phyloP scores from a whole-genome alignment of 306 rosid genomes.

The Ziziphus jujuba region DNA sequence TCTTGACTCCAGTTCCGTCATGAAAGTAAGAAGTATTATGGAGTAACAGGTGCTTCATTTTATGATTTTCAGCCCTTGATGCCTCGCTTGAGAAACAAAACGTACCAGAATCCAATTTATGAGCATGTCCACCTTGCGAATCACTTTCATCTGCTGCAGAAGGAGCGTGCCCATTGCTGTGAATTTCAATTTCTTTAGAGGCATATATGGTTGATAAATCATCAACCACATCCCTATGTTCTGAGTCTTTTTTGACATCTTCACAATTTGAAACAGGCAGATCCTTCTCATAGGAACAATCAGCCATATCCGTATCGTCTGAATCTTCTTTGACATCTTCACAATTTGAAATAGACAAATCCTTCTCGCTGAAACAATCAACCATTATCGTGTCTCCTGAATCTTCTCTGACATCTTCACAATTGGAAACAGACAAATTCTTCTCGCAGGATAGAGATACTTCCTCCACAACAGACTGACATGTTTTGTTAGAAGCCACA shows the following conservation, averaged over 20 bases:
- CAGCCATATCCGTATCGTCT: slow-evolving; percentile 14
- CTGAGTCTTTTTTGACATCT: slow-evolving; percentile 29
- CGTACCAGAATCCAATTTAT: slow-evolving; percentile 17
- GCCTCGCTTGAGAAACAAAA: slow-evolving; percentile 26
- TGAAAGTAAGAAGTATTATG: slow-evolving; percentile 25
- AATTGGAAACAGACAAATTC: slow-evolving; percentile 12
- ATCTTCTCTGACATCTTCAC: slow-evolving; percentile 21
- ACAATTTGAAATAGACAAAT: slow-evolving; percentile 9
- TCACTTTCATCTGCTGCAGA: slow-evolving; percentile 26
- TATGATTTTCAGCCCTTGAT: slow-evolving; percentile 29
- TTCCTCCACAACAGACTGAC: background rate
- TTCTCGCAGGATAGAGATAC: background rate
- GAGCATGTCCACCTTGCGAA: slow-evolving; percentile 33
- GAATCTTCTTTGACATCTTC: slow-evolving; percentile 27
- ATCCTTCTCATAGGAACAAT: background rate
- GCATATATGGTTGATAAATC: slow-evolving; percentile 24
- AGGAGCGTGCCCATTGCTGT: slow-evolving; percentile 41
- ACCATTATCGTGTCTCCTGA: slow-evolving; percentile 23
- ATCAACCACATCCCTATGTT: slow-evolving; percentile 19
- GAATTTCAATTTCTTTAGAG: slow-evolving; percentile 24
- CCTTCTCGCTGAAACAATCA: background rate
- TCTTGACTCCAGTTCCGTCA: slow-evolving; percentile 44
- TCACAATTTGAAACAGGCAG: slow-evolving; percentile 9
- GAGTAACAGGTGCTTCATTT: slow-evolving; percentile 23
- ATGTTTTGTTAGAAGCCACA: slow-evolving; percentile 2